Base-by-base conservation (phyloP, 768 basidiomycete species). In the Trametes gibbosa region DNA sequence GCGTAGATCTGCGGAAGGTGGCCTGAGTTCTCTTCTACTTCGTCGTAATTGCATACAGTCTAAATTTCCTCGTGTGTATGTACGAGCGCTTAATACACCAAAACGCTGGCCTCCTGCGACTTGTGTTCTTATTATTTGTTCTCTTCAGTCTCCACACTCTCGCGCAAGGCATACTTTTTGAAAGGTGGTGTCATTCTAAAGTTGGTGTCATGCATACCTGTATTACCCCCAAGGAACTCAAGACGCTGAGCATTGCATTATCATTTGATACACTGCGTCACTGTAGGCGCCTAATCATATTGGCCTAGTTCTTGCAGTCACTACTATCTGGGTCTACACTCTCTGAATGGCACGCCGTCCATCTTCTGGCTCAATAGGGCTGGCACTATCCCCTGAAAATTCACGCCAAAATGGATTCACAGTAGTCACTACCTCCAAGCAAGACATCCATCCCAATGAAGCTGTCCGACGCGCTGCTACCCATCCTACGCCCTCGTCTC, bases 321-420 rank as follows among this genome's bases (percentile, higher is more conserved):
- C 21, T 21, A n/a, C 34, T 3, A 9, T 25, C 27, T 32, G 27
- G 46, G 16, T 17, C 16, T 23, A 23, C 34, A n/a, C 16, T 25
- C 24, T 27, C 39, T 16, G 37, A 43, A 80, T 80, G 79, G 70
- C 76, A 69, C 72, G 73, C 56, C 70, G 76, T 60, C 73, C 75
- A 12, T 75, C 76, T 47, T 66, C 68, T 19, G 59, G 70, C 43
- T 75, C 77, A 14, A 21, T 55, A 3, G 46, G 41, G 50, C 70
- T 76, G 37, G 49, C 67, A 25, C 58, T 59, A 23, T 69, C 76
- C 10, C 56, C 63, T 37, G 56, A 52, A 25, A 39, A 34, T 53
- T 61, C 14, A n/a, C 56, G 25, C 21, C 50, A 17, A 37, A 63
- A 55, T 58, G 57, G 57, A 45, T 69, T 73, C 34, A 43, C 68